Conservation (phyloP, 2,329 filamentous ascomycete species). For the Sporothrix pallida region DNA sequence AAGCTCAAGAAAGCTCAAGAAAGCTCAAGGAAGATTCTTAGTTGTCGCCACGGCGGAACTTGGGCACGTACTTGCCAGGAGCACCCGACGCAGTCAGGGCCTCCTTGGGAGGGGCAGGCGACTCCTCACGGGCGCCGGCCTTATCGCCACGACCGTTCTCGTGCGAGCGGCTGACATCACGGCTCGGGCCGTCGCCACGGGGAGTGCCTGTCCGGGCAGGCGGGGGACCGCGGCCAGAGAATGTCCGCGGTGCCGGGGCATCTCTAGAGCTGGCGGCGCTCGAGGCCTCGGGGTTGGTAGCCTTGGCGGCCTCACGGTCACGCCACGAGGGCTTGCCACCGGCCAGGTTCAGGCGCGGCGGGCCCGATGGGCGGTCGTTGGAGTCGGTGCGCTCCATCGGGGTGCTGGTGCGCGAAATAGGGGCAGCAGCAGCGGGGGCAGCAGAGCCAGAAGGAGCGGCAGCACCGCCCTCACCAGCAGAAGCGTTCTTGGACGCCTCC, state of each 20-base stretch:
- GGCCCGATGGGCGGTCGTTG: conserved; percentile 48
- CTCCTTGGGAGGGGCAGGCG: conserved; percentile 54
- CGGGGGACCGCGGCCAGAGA: conserved; percentile 49
- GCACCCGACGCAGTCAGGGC: conserved; percentile 58
- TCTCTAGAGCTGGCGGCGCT: conserved; percentile 36
- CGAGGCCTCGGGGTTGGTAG: conserved; percentile 33
- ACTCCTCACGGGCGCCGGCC: conserved; percentile 44
- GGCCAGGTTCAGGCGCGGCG: conserved; percentile 63
- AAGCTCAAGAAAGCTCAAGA: background rate
- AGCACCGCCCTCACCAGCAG: conserved; percentile 38
- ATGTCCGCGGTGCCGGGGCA: conserved; percentile 42
- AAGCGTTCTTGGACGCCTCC: conserved; percentile 59
- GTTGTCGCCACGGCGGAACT: conserved; percentile 40
- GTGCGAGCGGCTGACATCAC: conserved; percentile 37
- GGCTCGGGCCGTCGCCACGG: conserved; percentile 30
- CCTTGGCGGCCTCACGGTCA: conserved; percentile 62
- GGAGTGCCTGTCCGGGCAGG: conserved; percentile 54
- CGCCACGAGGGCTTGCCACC: conserved; percentile 62
- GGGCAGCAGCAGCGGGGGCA: conserved; percentile 43
- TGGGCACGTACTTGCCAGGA: conserved; percentile 66
- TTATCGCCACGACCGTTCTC: conserved; percentile 48
- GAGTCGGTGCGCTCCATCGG: conserved; percentile 53
- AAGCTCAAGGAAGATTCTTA: conserved; percentile 17
- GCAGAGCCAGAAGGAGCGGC: conserved; percentile 37
- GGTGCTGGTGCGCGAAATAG: conserved; percentile 43